Evolutionary conservation across 75 land plant species (phyloP), one percentile per base, ranked within the genome.

Genomic region (Ceratopteris richardii): DNA sequence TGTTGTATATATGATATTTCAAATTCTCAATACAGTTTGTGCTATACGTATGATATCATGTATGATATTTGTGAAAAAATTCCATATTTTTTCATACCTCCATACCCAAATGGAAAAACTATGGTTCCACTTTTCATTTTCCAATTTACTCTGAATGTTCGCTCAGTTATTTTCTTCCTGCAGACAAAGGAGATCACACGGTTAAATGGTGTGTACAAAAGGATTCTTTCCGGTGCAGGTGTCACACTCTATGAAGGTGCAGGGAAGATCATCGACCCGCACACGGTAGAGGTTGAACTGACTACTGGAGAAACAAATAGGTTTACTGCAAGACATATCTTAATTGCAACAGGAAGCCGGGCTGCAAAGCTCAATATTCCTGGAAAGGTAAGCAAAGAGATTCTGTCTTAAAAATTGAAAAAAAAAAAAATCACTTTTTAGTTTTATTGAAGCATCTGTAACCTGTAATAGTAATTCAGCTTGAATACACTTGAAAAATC

Each of bases 281-380:
- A 95, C 72, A 79, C 74, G 58, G 87, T 90, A 43, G 90, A 83
- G 69, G 78, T 95, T 64, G 68, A 57, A 44, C 71, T 67, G 40
- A 28, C 74, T 18, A 86, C 78, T 75, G 96, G 96, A 7, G 60
- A 71, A 41, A 62, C 63, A 33, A 69, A 72, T 53, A 28, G 48
- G n/a, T 90, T 71, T 60, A 56, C 83, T 31, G 75, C 91, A 31
- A 80, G 87, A 57, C 87, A 87, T 54, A 95, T 95, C 58, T 53
- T 95, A 54, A 85, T 95, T 68, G 88, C 96, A 61, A 95, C 99
- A 25, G 96, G 99, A 5, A 78, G 99, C 37, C 69, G 88, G 36
- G 99, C 96, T 41, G 80, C 76, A 1, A 73, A 63, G 39, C 65
- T 82, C n/a, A 19, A 64, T 40, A 86, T 95, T 59, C 88, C 96